Evolutionary conservation across 2,329 filamentous ascomycete species (phyloP).

Genomic region (Epichloe festucae): DNA sequence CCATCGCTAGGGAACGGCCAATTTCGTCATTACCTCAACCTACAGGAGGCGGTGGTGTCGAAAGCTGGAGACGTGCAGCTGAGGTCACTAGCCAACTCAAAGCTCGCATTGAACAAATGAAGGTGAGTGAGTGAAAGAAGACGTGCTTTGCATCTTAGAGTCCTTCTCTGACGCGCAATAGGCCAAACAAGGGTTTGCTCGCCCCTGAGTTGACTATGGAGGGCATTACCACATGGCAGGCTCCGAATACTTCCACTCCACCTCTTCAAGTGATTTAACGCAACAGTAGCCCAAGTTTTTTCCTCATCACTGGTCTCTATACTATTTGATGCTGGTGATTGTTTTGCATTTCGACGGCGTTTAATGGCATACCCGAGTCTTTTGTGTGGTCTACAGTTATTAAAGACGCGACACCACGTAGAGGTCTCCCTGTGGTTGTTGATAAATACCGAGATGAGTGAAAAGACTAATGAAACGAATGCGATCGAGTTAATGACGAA

Average conservation of each 20-base stretch:
- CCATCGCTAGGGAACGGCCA: conserved; percentile 19
- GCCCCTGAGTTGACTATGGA: conserved; percentile 11
- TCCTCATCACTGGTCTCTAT: neutral
- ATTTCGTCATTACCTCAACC: conserved; percentile 24
- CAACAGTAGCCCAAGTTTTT: neutral
- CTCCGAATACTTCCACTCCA: conserved; percentile 1
- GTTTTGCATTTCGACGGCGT: conserved; percentile 22
- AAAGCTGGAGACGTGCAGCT: conserved; percentile 94
- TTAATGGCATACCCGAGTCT: conserved; percentile 19
- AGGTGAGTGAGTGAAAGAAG: conserved; percentile 40
- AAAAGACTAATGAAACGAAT: conserved; percentile 1
- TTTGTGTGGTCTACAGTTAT: conserved; percentile 9
- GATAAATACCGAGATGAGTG: neutral
- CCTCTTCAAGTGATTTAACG: neutral
- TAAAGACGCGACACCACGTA: neutral
- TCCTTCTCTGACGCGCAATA: conserved; percentile 4
- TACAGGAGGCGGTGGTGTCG: conserved; percentile 27
- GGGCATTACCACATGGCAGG: neutral
- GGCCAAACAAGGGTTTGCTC: conserved; percentile 19
- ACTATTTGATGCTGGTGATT: conserved; percentile 3
- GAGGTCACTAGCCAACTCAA: conserved; percentile 97
- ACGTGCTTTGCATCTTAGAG: neutral
- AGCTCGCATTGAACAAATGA: conserved; percentile 97
- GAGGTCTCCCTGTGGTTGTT: neutral
- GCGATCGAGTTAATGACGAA: neutral